Evolutionary conservation across 2,329 filamentous ascomycete genomes (phyloP).

Genomic region (Colletotrichum siamense): DNA sequence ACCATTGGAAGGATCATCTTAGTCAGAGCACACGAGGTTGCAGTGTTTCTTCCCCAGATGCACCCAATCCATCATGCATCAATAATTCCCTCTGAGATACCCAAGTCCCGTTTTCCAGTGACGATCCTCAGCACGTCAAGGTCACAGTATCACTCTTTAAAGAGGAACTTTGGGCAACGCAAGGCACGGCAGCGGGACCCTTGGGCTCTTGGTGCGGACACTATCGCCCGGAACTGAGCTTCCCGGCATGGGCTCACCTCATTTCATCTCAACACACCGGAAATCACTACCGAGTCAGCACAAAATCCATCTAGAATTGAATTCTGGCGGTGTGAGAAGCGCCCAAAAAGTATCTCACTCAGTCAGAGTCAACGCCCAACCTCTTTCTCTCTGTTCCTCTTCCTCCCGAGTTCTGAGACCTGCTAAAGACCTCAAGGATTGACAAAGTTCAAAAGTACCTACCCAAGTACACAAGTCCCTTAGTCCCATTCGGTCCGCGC

Average conservation of each 20-base stretch:
- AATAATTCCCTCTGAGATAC: neutral
- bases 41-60: neutral
- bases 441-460: neutral
- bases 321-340: neutral
- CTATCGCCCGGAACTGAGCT: constrained; percentile 15
- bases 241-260: constrained; percentile 19
- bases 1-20: neutral
- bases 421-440: neutral
- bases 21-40: neutral
- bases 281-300: neutral
- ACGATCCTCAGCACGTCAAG: neutral
- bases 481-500: neutral
- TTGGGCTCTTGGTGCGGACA: neutral
- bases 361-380: neutral
- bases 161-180: neutral
- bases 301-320: neutral
- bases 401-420: neutral
- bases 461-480: neutral
- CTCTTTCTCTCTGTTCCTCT: neutral
- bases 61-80: neutral
- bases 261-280: neutral
- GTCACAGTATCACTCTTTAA: neutral
- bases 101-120: neutral
- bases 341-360: neutral
- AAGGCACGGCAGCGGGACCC: neutral